Evolutionary conservation across 148 eudicot genomes (phyloP).

Genomic region (Rhododendron simsii): DNA sequence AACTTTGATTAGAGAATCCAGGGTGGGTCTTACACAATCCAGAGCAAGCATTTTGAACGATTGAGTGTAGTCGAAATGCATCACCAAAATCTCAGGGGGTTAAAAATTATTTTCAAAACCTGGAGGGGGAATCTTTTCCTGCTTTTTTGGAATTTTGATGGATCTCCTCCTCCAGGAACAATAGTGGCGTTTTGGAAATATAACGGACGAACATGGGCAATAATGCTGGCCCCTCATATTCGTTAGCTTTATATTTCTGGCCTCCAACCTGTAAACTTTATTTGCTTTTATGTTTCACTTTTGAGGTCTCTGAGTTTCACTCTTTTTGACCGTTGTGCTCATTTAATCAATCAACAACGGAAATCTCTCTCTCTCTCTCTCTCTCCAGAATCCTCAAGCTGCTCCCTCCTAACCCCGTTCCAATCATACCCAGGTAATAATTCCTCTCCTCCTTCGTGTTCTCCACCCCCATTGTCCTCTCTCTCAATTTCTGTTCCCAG

Average conservation of each 20-base stretch:
- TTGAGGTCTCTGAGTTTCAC: background rate
- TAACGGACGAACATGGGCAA: background rate
- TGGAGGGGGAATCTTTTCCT: too few species aligned
- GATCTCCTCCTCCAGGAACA: background rate
- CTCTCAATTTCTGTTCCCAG: background rate
- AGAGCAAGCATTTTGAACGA: too few species aligned
- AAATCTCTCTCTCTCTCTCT: conserved; percentile 32
- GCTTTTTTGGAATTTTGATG: too few species aligned
- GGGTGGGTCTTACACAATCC: too few species aligned
- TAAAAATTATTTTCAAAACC: too few species aligned
- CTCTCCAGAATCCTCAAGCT: conserved; percentile 19
- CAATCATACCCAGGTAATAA: conserved; percentile 19
- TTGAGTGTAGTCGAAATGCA: too few species aligned
- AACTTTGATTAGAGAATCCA: too few species aligned
- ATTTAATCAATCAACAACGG: conserved; percentile 12
- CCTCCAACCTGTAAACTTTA: conserved; percentile 13
- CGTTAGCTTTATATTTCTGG: conserved; percentile 5
- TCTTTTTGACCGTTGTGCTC: conserved; percentile 55
- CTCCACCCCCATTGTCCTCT: conserved; percentile 4
- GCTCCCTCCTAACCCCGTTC: conserved; percentile 5
- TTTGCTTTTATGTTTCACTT: conserved; percentile 6
- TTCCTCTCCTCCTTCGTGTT: background rate
- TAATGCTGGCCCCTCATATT: background rate
- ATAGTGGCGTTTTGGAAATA: conserved; percentile 9
- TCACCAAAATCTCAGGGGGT: too few species aligned